These are phyloP conservation scores for Rhytidhysteron rufulum DNA, from an alignment of 2,329 filamentous ascomycete species.

Conservation along the genomic window DNA sequence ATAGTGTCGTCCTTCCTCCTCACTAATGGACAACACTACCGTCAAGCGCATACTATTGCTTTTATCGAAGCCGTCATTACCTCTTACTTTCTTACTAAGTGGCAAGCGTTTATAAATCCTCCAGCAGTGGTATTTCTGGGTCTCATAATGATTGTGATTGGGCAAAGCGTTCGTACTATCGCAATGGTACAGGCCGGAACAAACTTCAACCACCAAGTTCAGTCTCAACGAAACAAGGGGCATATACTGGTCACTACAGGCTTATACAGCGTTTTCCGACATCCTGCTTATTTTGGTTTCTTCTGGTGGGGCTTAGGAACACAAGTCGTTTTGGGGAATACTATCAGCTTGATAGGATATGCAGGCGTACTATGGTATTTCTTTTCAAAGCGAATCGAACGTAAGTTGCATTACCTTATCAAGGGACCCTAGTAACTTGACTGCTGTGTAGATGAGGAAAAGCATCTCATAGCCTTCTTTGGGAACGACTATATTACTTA, in stretches of 20 bases:
- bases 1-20: conserved; percentile 76
- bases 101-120: conserved; percentile 42
- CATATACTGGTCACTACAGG: conserved; percentile 82
- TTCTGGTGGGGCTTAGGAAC: conserved; percentile 98
- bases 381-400: conserved; percentile 67
- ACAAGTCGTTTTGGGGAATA: conserved; percentile 84
- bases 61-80: conserved; percentile 68
- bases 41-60: conserved; percentile 74
- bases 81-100: conserved; percentile 51
- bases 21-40: conserved; percentile 80
- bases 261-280: conserved; percentile 71
- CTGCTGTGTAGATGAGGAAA: conserved; percentile 64
- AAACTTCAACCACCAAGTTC: conserved; percentile 86
- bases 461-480: conserved; percentile 75
- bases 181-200: conserved; percentile 87
- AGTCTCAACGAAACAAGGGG: conserved; percentile 61
- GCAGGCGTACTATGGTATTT: conserved; percentile 77
- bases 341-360: conserved; percentile 72
- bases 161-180: conserved; percentile 71
- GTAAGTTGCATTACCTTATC: conserved; percentile 41
- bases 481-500: conserved; percentile 77
- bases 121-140: conserved; percentile 49
- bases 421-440: conserved; percentile 1
- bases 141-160: conserved; percentile 59
- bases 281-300: conserved; percentile 96